Base-by-base conservation (phyloP, 1,284 basidiomycete genomes). In the Apiotrichum brassicae region DNA sequence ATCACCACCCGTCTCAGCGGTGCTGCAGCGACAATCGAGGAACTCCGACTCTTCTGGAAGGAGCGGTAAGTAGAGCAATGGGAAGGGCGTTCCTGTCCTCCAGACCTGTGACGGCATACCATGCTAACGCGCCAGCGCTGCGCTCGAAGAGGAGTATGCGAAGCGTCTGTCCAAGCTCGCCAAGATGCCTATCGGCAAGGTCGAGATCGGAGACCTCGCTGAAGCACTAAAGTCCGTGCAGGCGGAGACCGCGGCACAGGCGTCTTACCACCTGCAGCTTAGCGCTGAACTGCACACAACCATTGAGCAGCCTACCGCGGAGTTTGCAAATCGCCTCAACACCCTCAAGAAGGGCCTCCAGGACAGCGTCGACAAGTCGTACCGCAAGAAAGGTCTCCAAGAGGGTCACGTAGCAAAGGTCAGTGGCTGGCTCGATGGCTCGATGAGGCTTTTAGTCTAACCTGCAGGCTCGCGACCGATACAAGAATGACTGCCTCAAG, bases 61-160 rank as follows among this genome's bases (percentile, higher is more conserved):
- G 91, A 95, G 71, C 79, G 91, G 83, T 92, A 63, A 53, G 81
- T 58, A 11, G 36, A 23, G 32, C 13, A n/a, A n/a, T n/a, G n/a
- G n/a, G n/a, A n/a, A n/a, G n/a, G n/a, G n/a, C n/a, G n/a, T n/a
- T n/a, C n/a, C n/a, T n/a, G n/a, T n/a, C n/a, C 20, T 28, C 24
- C n/a, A n/a, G n/a, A n/a, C n/a, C n/a, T n/a, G n/a, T n/a, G n/a
- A n/a, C n/a, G n/a, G n/a, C n/a, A n/a, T n/a, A 7, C 19, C 4
- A 18, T 24, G 26, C 45, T 38, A 14, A 26, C 13, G 4, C 4
- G 3, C 7, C 53, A 72, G 69, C 56, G 67, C 68, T 35, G 49
- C 56, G 0, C 71, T 97, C 58, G 93, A 98, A 70, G 93, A 97
- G 60, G 94, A 97, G 28, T 97, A 97, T 65, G 84, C 93, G 3